Conservation (phyloP, 1,284 basidiomycete species). For the Gomphus sp. region DNA sequence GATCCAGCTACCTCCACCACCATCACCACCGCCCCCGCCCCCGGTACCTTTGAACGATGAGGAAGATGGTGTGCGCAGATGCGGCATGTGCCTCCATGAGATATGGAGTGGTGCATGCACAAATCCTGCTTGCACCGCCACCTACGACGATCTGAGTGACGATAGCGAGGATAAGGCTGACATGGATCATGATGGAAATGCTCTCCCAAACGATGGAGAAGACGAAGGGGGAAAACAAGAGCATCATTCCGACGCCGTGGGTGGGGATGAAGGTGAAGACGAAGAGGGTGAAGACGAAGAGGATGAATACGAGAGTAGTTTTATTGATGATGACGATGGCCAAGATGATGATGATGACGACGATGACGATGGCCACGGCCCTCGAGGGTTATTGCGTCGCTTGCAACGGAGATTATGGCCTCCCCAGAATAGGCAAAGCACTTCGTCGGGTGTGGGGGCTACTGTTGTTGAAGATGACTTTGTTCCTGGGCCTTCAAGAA, state of each 20-base stretch:
- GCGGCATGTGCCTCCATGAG: constrained; percentile 65
- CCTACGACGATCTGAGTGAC: constrained; percentile 21
- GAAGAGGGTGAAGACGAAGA: constrained; percentile 29
- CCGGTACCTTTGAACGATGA: constrained; percentile 22
- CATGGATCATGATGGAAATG: constrained; percentile 24
- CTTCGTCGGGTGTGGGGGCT: neutral
- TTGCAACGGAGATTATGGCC: neutral
- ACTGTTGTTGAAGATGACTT: constrained; percentile 2
- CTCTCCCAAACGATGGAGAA: too few species aligned
- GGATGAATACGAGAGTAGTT: constrained; percentile 37
- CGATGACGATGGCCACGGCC: too few species aligned
- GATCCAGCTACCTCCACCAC: neutral
- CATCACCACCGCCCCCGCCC: neutral
- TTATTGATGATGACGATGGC: constrained; percentile 36
- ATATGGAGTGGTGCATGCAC: constrained; percentile 58
- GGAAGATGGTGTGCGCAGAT: constrained; percentile 65
- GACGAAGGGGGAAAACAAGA: constrained; percentile 9
- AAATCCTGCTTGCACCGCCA: constrained; percentile 37
- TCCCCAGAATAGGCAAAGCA: neutral
- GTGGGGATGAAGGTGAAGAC: too few species aligned
- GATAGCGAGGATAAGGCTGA: constrained; percentile 18
- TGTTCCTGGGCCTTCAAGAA: constrained; percentile 3
- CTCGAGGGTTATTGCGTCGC: neutral
- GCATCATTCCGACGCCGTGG: constrained; percentile 27
- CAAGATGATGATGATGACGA: too few species aligned